Conservation (phyloP, 352 stramenopile genomes). For the Plasmopara muralis region DNA sequence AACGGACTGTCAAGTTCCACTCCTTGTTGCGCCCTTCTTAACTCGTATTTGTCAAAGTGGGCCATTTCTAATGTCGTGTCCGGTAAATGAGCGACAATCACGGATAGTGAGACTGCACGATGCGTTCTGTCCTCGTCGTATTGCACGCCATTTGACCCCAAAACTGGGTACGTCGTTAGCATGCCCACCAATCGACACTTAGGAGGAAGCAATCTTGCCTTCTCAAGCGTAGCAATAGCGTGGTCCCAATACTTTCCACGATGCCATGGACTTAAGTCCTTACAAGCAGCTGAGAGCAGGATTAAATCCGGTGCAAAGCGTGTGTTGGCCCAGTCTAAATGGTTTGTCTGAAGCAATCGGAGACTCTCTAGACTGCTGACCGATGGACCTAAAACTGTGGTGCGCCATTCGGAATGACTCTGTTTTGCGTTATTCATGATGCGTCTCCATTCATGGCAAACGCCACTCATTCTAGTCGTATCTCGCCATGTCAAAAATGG, state of each 20-base stretch:
- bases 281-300: slow-evolving; percentile 29
- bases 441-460: slow-evolving; percentile 22
- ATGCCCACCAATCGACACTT: slow-evolving; percentile 33
- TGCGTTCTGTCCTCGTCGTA: background rate
- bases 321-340: slow-evolving; percentile 22
- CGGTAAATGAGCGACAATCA: slow-evolving; percentile 36
- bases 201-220: slow-evolving; percentile 30
- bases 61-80: slow-evolving; percentile 37
- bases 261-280: slow-evolving; percentile 22
- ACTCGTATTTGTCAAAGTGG: slow-evolving; percentile 45
- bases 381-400: slow-evolving; percentile 25
- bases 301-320: slow-evolving; percentile 41
- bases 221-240: slow-evolving; percentile 26
- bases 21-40: slow-evolving; percentile 35
- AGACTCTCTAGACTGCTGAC: slow-evolving; percentile 22
- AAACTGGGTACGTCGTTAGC: slow-evolving; percentile 32
- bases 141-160: slow-evolving; percentile 6
- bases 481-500: slow-evolving; percentile 44
- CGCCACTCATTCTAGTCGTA: slow-evolving; percentile 28
- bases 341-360: slow-evolving; percentile 29
- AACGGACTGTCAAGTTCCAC: slow-evolving; percentile 33
- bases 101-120: slow-evolving; percentile 29
- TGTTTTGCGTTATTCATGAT: slow-evolving; percentile 19
- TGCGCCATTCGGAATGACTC: slow-evolving; percentile 31
- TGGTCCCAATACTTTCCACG: slow-evolving; percentile 35